These are phyloP conservation scores for Pichia sp. DNA, from an alignment of 1,139 yeast species.

Conservation along the genomic window DNA sequence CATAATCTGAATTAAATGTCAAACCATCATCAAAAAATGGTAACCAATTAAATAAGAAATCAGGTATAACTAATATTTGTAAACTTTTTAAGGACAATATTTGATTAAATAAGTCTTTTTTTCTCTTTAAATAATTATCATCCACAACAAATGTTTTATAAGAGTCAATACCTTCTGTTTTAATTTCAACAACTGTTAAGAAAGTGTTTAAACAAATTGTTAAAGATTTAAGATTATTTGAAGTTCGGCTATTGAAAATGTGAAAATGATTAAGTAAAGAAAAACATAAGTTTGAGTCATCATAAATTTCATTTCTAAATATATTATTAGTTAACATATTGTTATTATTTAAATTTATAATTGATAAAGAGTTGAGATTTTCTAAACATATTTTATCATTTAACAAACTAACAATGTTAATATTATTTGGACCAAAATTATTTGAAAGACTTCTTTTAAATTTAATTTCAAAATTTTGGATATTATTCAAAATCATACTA, in stretches of 20 bases:
- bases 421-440: conserved; percentile 9
- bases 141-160: conserved; percentile 20
- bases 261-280: conserved; percentile 16
- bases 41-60: conserved; percentile 29
- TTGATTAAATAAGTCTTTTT: conserved; percentile 17
- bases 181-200: conserved; percentile 12
- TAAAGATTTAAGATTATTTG: conserved; percentile 14
- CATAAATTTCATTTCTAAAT: conserved; percentile 13
- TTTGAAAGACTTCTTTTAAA: conserved; percentile 16
- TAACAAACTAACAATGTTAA: conserved; percentile 12
- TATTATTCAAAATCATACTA: conserved; percentile 7
- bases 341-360: conserved; percentile 22
- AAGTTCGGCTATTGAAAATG: conserved; percentile 12
- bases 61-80: conserved; percentile 25
- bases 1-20: conserved; percentile 1
- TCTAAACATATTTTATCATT: conserved; percentile 6
- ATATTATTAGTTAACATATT: conserved; percentile 17
- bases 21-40: conserved; percentile 20
- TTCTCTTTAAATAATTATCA: conserved; percentile 16
- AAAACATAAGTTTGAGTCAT: conserved; percentile 19
- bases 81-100: conserved; percentile 14
- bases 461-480: conserved; percentile 23
- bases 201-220: conserved; percentile 24
- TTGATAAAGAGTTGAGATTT: conserved; percentile 17
- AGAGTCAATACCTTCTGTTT: conserved; percentile 16